Evolutionary conservation across 331 rosid species (phyloP), one percentile per base, ranked within the genome.

Genomic region (Dryas integrifolia): DNA sequence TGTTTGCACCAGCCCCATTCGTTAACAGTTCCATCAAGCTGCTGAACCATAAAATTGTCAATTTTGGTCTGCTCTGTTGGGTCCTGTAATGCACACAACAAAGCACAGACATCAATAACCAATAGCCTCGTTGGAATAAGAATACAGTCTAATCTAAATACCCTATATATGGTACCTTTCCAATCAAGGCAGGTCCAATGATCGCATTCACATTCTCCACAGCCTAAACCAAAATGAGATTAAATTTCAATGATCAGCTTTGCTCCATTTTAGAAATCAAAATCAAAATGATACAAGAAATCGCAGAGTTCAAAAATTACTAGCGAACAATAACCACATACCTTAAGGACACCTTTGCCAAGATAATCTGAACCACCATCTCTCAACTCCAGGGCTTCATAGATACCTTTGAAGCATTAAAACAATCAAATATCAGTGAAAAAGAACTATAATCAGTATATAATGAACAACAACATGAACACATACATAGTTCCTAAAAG

Each of bases 1-100:
- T 90, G 88, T 59, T 92, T 90, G 87, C 98, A 92, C 97, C 98
- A 92, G 55, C 98, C 98, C 97, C 98, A 92, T 80, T 92, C 97
- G 12, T 92, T 92, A 52, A 88, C 92, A 53, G 97, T 92, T 80
- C 96, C 98, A 88, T 92, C 98, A 50, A 92, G 96, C 69, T 90
- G 79, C 72, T 92, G 98, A 80, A 92, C 97, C 92, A 92, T 88
- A 15, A 82, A 77, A 79, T 92, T 90, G 85, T 92, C 98, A 67
- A 92, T 85, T 12, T 64, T 82, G 15, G 85, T 73, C 81, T 92
- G 98, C 82, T 92, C 81, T 47, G 93, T 87, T 67, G 98, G 96
- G 59, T 90, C 97, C 98, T 90, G 83, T 35, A 62, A 47, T 35
- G 40, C 67, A 45, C 44, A 12, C 9, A 15, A 6, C 26, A 67